A percentile compares a stretch with the other conserved stretches of the same genome.
These are phyloP conservation scores for Cryptomeria japonica DNA, from an alignment of 75 land plant genomes.

Conservation along the genomic window DNA sequence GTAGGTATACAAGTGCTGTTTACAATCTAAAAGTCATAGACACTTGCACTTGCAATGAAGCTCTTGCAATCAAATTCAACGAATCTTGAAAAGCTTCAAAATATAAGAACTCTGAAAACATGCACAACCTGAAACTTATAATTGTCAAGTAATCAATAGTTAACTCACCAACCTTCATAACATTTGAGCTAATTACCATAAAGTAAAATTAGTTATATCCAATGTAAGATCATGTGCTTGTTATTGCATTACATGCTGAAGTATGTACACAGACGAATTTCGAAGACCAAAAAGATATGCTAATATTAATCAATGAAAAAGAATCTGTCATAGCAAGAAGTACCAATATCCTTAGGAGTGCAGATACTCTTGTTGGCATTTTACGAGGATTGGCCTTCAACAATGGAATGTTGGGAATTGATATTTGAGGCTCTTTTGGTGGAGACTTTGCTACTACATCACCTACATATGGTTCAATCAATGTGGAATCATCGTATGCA, in stretches of 20 bases:
- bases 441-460: conserved; percentile 77
- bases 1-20: neutral
- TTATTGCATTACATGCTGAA: neutral
- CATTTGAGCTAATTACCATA: neutral
- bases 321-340: conserved; percentile 9
- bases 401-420: conserved; percentile 67
- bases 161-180: neutral
- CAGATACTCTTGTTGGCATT: conserved; percentile 66
- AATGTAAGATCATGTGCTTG: neutral
- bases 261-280: neutral
- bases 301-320: neutral
- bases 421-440: conserved; percentile 18
- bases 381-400: conserved; percentile 48
- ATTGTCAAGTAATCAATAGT: neutral
- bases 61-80: neutral
- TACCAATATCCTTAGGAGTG: conserved; percentile 86
- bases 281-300: neutral
- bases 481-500: conserved; percentile 37
- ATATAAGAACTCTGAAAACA: neutral
- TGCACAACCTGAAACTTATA: neutral
- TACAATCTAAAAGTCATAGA: neutral
- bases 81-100: neutral
- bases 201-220: neutral
- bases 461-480: conserved; percentile 53
- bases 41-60: neutral